A percentile compares a stretch with the other conserved stretches of the same genome.
These are phyloP conservation scores for Picea sitchensis DNA, from an alignment of 75 land plant species.

Conservation along the genomic window DNA sequence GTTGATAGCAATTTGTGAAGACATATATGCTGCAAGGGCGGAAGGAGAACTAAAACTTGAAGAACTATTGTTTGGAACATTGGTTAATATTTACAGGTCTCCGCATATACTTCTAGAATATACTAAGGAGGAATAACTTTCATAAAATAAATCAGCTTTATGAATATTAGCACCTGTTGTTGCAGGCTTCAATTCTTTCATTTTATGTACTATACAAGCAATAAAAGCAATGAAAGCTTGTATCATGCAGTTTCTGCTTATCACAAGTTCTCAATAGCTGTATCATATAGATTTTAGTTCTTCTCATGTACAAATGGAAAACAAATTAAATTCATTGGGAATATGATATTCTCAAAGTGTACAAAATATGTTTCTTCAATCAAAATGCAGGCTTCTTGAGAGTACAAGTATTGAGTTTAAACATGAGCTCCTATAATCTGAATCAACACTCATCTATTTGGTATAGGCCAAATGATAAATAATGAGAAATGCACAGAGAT, in stretches of 20 bases:
- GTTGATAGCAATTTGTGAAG: slow-evolving; percentile 93
- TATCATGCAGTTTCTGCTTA: not conserved
- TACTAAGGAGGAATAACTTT: slow-evolving; percentile 68
- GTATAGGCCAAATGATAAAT: too few species aligned
- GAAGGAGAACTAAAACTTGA: slow-evolving; percentile 93
- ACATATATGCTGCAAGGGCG: slow-evolving; percentile 97
- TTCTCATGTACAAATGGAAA: not conserved
- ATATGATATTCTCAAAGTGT: not conserved
- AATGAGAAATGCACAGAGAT: too few species aligned
- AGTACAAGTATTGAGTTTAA: not conserved
- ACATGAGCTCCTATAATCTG: too few species aligned
- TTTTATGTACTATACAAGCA: not conserved
- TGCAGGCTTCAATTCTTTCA: not conserved
- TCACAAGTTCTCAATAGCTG: not conserved
- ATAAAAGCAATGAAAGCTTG: not conserved
- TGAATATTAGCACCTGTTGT: not conserved
- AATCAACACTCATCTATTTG: too few species aligned
- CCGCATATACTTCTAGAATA: slow-evolving; percentile 97
- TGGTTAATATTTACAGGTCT: slow-evolving; percentile 90
- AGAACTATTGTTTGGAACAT: slow-evolving; percentile 95
- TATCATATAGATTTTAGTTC: not conserved
- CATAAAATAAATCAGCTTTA: not conserved
- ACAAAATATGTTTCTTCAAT: not conserved
- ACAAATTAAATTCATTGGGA: not conserved
- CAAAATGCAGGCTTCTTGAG: not conserved